Evolutionary conservation across 148 eudicot genomes (phyloP), one percentile per base, ranked within the genome.

Genomic region (Rhododendron williamsianum): DNA sequence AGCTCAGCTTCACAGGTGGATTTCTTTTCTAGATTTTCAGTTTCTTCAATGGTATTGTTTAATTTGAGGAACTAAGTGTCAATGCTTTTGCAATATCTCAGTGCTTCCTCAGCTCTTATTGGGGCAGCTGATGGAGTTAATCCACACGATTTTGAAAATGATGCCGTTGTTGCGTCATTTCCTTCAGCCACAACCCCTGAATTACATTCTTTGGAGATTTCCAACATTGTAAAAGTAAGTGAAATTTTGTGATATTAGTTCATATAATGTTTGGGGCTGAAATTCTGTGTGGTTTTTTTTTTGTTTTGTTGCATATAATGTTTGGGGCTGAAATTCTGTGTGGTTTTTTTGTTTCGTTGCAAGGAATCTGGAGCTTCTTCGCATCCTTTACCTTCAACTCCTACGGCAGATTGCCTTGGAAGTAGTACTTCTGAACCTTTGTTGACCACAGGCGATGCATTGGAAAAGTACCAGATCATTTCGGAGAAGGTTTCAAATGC

Each of bases 381-480:
- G n/a, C 96, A 89, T 89, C 86, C 90, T 36, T 80, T 82, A 33
- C 86, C 94, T 74, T 60, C 90, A 79, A 84, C 89, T 84, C 82
- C 94, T 87, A 88, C 90, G 49, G 84, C 94, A 11, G 94, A 93
- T 60, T 89, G 90, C 56, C 41, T 87, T 21, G 93, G 91, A 76
- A 84, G 83, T 83, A 87, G 85, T 87, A 86, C 82, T 46, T 78
- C 91, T 36, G 98, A 97, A 83, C 97, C 94, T 82, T 86, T 93
- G 85, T 82, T 95, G 88, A 89, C 97, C 25, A 94, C 98, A 51
- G 96, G 93, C 83, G 98, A 97, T 69, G 99, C 94, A 54, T 83
- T 97, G 92, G 98, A 95, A 63, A 93, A 97, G 88, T 97, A 95
- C 87, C 94, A 94, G 89, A 74, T 89, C 41, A 88, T 97, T 86